phyloP scores from a whole-genome alignment of 1,284 basidiomycete species.

The Ganoderma meredithae region DNA sequence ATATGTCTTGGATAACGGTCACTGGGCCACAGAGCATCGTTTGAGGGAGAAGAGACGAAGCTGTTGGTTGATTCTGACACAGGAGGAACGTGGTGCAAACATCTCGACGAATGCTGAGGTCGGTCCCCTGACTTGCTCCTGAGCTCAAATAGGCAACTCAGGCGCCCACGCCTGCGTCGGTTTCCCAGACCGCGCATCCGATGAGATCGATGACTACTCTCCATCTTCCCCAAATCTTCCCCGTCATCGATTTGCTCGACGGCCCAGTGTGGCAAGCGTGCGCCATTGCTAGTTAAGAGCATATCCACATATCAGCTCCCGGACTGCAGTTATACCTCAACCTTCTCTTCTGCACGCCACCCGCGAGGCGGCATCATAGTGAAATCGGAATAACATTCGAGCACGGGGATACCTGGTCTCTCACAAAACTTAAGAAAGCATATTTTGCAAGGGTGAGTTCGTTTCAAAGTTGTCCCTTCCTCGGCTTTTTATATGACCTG shows the following conservation, averaged over 20 bases:
- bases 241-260: too few relatives aligned
- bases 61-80: neutral
- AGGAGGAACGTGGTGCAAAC: neutral
- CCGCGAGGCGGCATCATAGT: neutral
- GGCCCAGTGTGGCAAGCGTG: too few relatives aligned
- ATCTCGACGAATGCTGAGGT: neutral
- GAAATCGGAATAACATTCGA: too few relatives aligned
- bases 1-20: neutral
- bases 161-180: neutral
- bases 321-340: too few relatives aligned
- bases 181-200: neutral
- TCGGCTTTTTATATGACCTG: neutral
- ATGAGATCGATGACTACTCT: neutral
- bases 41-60: neutral
- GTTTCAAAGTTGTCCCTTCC: too few relatives aligned
- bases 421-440: too few relatives aligned
- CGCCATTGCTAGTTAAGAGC: neutral
- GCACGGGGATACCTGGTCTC: too few relatives aligned
- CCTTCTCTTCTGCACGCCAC: neutral
- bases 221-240: neutral
- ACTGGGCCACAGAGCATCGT: neutral
- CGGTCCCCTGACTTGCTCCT: neutral
- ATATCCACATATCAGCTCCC: neutral
- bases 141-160: neutral
- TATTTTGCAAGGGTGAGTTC: too few relatives aligned